phyloP scores from a whole-genome alignment of 2,329 filamentous ascomycete species.

The Colletotrichum coccodes region DNA sequence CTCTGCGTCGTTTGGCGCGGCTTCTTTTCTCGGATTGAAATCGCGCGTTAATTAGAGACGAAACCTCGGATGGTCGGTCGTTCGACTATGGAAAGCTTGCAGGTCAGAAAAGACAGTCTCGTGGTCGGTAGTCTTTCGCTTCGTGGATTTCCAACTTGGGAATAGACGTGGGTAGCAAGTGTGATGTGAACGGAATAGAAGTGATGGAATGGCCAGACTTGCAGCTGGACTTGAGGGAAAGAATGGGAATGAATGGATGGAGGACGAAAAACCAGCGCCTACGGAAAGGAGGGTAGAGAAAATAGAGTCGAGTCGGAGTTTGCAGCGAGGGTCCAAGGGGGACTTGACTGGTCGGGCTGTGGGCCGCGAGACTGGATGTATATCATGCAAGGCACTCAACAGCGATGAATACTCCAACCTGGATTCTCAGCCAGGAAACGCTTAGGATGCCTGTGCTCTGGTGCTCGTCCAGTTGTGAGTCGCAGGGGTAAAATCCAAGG shows the following conservation, averaged over 20 bases:
- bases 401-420: constrained; percentile 31
- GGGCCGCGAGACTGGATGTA: constrained; percentile 33
- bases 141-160: neutral
- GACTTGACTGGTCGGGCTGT: constrained; percentile 30
- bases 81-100: constrained; percentile 25
- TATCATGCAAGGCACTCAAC: constrained; percentile 36
- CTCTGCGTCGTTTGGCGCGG: constrained; percentile 24
- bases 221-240: constrained; percentile 31
- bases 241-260: constrained; percentile 39
- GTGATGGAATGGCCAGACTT: constrained; percentile 33
- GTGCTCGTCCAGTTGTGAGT: constrained; percentile 29
- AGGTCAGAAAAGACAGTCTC: constrained; percentile 26
- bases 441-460: constrained; percentile 31
- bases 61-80: constrained; percentile 25
- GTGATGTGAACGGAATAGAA: constrained; percentile 16
- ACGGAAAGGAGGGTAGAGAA: constrained; percentile 35
- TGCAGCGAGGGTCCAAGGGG: constrained; percentile 24
- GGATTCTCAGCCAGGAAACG: constrained; percentile 29
- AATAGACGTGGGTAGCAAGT: neutral
- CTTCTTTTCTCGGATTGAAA: constrained; percentile 20
- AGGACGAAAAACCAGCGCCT: constrained; percentile 41
- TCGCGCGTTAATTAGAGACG: constrained; percentile 32
- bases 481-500: constrained; percentile 19
- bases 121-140: constrained; percentile 21
- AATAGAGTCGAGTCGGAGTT: constrained; percentile 28